Evolutionary conservation across 177 flowering plant genomes (phyloP), one percentile per base, ranked within the genome.

Genomic region (Vitis hybrid): DNA sequence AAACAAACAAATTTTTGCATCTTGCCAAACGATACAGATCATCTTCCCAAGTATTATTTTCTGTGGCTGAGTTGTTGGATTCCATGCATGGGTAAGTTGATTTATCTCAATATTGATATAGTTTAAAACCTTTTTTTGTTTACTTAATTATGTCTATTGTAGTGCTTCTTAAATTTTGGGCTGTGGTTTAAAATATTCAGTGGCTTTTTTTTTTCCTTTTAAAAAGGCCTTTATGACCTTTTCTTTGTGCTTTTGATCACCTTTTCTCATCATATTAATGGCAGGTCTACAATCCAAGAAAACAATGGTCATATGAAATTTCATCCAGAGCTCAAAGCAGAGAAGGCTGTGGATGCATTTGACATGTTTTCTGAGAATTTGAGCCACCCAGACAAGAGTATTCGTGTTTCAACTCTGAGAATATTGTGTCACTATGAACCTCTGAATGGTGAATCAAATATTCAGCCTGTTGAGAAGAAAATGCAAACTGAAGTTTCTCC

Each of bases 41-140:
- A 66, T 89, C 90, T 73, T 58, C 79, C 27, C 98, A 88, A 68
- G 85, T 96, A 30, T 80, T 96, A 71, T 74, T 67, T 69, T 79
- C 95, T 56, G 94, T 88, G 5, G 98, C 99, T 60, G 89, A 88
- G 54, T 84, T 80, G 81, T 83, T 96, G 81, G 94, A 93, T 72
- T 76, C 75, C 24, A 18, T 74, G 14, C 74, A 77, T 64, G 79
- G 88, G 99, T 95, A 80, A 62, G 88, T 65, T 69, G 24, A 18
- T 66, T 3, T 62, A 30, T 2, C 13, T 27, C 7, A 32, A 55
- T 12, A 66, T 4, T 35, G 16, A 5, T 62, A 50, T 71, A 7
- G 15, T 68, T 49, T 46, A 27, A 58, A 24, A 11, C 14, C 32
- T 66, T n/a, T 16, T 27, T 11, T 50, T 50, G 70, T 6, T 11